These are phyloP conservation scores for Dothiorella sarmentorum DNA, from an alignment of 2,329 filamentous ascomycete species.

Conservation along the genomic window DNA sequence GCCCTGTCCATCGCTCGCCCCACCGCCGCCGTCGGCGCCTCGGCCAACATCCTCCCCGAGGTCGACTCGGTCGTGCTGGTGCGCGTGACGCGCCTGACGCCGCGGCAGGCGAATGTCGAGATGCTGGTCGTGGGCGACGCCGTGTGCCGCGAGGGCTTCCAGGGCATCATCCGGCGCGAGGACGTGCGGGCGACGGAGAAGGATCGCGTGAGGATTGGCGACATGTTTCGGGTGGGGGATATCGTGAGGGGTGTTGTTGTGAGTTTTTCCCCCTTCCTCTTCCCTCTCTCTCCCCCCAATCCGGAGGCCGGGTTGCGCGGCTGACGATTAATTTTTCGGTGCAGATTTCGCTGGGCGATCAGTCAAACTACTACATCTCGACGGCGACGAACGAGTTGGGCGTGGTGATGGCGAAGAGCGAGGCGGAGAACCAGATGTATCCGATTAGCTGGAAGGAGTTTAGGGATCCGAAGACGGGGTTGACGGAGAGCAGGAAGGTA, in stretches of 20 bases:
- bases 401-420: slow-evolving; percentile 88
- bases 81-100: slow-evolving; percentile 78
- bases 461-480: slow-evolving; percentile 74
- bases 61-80: slow-evolving; percentile 79
- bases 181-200: slow-evolving; percentile 89
- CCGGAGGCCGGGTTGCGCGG: too few relatives aligned
- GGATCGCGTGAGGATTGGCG: slow-evolving; percentile 86
- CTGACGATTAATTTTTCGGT: too few relatives aligned
- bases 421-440: slow-evolving; percentile 84
- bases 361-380: slow-evolving; percentile 91
- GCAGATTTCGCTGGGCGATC: slow-evolving; percentile 84
- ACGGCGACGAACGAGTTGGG: slow-evolving; percentile 89
- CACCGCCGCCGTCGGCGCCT: slow-evolving; percentile 41
- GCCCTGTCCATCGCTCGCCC: slow-evolving; percentile 29
- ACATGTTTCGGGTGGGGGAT: slow-evolving; percentile 89
- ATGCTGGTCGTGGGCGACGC: slow-evolving; percentile 73
- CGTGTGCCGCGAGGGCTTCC: slow-evolving; percentile 75
- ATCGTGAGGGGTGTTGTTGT: slow-evolving; percentile 83
- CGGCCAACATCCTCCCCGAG: slow-evolving; percentile 71
- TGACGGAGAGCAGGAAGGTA: slow-evolving; percentile 80
- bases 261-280: too few relatives aligned
- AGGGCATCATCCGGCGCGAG: slow-evolving; percentile 80
- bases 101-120: slow-evolving; percentile 77
- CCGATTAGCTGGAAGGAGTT: slow-evolving; percentile 96
- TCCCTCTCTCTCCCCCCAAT: too few relatives aligned